Evolutionary conservation across 2,329 filamentous ascomycete genomes (phyloP), one percentile per base, ranked within the genome.

Genomic region (Grosmannia penicillata): DNA sequence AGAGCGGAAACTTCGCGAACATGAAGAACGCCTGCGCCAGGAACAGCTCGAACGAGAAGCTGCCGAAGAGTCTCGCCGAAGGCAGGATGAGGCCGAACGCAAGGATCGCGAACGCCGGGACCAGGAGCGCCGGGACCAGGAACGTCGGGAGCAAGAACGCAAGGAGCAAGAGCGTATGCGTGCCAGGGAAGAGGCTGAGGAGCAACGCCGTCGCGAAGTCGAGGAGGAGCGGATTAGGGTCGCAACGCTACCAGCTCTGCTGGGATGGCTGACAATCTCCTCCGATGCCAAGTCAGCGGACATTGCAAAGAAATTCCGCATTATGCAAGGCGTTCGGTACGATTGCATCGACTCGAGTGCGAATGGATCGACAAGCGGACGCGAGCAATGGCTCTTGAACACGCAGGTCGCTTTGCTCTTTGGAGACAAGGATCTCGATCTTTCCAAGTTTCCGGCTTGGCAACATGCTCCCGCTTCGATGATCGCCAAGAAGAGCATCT

Each of bases 301-400:
- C 17, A 51, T 73, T 35, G 71, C 72, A 5, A 58, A 65, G 37
- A 66, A 66, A 31, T 77, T 79, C 51, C 61, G 61, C 44, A 60
- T 56, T 33, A 68, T 77, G 44, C 65, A 72, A 46, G 75, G 75
- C 14, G 70, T 75, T 34, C 69, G 75, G 18, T 78, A 72, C 49
- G 75, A 79, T 52, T 78, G 72, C 4, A 75, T 79, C 40, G 63
- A 63, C 13, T 63, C 65, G 4, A 62, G 63, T 23, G 58, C 65
- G 13, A 70, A 66, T 6, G 66, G 67, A 8, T 69, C 66, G 10
- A 47, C 63, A 2, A 66, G 66, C 33, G 74, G 72, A n/a, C 65
- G 73, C 36, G 75, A 78, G 47, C 72, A 75, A 47, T 80, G 75
- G 75, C 55, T 79, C 39, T 63, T 79, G 36, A 80, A 78, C 48